Conservation (phyloP, 2,329 filamentous ascomycete genomes). For the Paradendryphiella salina region DNA sequence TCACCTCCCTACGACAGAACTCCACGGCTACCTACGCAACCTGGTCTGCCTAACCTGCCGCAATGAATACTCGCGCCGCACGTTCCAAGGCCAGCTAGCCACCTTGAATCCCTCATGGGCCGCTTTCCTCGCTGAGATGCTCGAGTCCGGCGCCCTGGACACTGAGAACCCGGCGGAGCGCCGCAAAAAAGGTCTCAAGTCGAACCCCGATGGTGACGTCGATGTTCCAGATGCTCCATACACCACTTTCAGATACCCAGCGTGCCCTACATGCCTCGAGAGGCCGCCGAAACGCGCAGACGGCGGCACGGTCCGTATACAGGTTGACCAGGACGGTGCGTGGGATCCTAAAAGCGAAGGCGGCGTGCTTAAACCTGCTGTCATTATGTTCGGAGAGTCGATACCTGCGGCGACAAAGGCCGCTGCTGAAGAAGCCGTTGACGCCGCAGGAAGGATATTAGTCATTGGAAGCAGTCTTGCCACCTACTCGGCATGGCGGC, state of each 20-base stretch:
- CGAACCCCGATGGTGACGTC: slow-evolving; percentile 94
- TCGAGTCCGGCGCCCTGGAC: slow-evolving; percentile 73
- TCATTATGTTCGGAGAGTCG: slow-evolving; percentile 95
- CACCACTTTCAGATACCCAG: slow-evolving; percentile 85
- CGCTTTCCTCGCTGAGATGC: slow-evolving; percentile 70
- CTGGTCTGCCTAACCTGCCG: slow-evolving; percentile 80
- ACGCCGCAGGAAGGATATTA: slow-evolving; percentile 70
- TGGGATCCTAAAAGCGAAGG: slow-evolving; percentile 60
- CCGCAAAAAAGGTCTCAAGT: slow-evolving; percentile 69
- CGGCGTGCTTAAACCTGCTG: slow-evolving; percentile 87
- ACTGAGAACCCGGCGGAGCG: slow-evolving; percentile 75
- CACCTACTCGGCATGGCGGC: slow-evolving; percentile 91
- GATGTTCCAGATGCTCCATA: slow-evolving; percentile 87
- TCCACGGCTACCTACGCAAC: slow-evolving; percentile 87
- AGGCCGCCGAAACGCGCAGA: slow-evolving; percentile 64
- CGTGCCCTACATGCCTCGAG: slow-evolving; percentile 78
- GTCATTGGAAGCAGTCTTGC: slow-evolving; percentile 88
- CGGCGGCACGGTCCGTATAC: slow-evolving; percentile 57
- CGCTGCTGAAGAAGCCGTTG: slow-evolving; percentile 77
- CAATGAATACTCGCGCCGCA: slow-evolving; percentile 68
- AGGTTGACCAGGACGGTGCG: slow-evolving; percentile 78
- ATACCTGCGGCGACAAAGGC: slow-evolving; percentile 71
- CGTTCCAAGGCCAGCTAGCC: slow-evolving; percentile 76
- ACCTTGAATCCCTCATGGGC: slow-evolving; percentile 86
- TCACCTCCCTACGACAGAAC: slow-evolving; percentile 72